These are phyloP conservation scores for Raddia distichophylla DNA, from an alignment of 176 grass and related monocot genomes.

Conservation along the genomic window DNA sequence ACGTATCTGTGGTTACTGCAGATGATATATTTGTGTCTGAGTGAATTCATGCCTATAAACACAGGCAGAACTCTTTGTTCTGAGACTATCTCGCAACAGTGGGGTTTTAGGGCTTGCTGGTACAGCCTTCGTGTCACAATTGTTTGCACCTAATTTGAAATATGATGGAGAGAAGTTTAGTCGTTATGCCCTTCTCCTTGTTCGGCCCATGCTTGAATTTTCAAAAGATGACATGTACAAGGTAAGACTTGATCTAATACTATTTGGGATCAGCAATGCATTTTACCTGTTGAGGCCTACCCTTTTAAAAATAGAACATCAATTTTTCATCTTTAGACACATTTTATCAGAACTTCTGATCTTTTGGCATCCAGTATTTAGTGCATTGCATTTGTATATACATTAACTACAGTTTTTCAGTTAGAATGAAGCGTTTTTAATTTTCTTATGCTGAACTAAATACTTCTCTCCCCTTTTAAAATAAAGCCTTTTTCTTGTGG, in stretches of 20 bases:
- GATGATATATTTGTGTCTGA: conserved; percentile 26
- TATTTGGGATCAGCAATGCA: conserved; percentile 9
- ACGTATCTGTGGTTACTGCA: conserved; percentile 1
- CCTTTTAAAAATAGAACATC: not conserved
- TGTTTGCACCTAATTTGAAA: conserved; percentile 66
- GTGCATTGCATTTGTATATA: conserved; percentile 2
- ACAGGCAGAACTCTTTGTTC: conserved; percentile 92
- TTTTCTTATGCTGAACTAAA: conserved; percentile 6
- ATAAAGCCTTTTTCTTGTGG: conserved; percentile 1
- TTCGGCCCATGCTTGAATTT: conserved; percentile 95
- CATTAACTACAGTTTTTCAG: not conserved
- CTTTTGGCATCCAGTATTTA: not conserved
- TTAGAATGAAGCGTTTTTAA: not conserved
- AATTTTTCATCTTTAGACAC: conserved; percentile 1
- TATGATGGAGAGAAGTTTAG: conserved; percentile 51
- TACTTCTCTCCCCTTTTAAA: too few species aligned
- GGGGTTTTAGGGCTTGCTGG: conserved; percentile 96
- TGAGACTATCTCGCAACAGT: conserved; percentile 92
- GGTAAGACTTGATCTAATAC: conserved; percentile 48
- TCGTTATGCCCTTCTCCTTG: conserved; percentile 63
- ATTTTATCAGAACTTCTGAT: conserved; percentile 22
- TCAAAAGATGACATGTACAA: conserved; percentile 95
- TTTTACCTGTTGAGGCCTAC: not conserved
- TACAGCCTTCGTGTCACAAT: conserved; percentile 82
- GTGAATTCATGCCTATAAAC: conserved; percentile 32